These are phyloP conservation scores for Fusarium domesticum DNA, from an alignment of 2,329 filamentous ascomycete genomes.

Conservation along the genomic window DNA sequence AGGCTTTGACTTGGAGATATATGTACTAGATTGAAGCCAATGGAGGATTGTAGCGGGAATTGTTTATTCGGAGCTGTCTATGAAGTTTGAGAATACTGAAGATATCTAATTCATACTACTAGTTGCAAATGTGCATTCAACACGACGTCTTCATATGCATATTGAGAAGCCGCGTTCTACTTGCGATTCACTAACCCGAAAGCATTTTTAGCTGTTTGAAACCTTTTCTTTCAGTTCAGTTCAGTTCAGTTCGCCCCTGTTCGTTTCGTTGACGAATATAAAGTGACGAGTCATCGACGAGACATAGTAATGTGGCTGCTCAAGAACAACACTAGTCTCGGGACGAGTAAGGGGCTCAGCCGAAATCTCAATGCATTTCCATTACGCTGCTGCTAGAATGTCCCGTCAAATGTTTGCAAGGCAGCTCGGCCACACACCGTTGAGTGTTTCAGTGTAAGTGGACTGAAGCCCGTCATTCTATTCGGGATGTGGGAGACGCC, in stretches of 20 bases:
- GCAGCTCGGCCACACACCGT: no score
- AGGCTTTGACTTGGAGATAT: constrained; percentile 61
- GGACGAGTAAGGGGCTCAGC: no score
- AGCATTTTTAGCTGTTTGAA: no score
- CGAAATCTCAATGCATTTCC: no score
- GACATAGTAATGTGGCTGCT: background rate
- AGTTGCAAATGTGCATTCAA: no score
- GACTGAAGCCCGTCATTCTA: background rate
- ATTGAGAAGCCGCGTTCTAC: no score
- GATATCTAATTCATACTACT: background rate
- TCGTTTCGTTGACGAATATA: background rate
- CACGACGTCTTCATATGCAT: no score
- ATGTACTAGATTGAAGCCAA: constrained; percentile 39
- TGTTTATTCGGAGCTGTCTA: background rate
- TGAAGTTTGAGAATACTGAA: background rate
- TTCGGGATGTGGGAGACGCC: background rate
- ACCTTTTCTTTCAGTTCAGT: no score
- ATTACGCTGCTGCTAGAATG: no score
- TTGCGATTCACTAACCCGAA: no score
- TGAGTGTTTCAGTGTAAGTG: background rate
- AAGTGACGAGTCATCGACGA: background rate
- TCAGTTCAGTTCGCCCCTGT: background rate
- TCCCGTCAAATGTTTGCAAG: no score
- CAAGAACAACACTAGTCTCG: no score
- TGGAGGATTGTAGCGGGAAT: background rate